Evolutionary conservation across 208 protist species (phyloP), one percentile per base, ranked within the genome.

Genomic region (Leptomonas seymouri): DNA sequence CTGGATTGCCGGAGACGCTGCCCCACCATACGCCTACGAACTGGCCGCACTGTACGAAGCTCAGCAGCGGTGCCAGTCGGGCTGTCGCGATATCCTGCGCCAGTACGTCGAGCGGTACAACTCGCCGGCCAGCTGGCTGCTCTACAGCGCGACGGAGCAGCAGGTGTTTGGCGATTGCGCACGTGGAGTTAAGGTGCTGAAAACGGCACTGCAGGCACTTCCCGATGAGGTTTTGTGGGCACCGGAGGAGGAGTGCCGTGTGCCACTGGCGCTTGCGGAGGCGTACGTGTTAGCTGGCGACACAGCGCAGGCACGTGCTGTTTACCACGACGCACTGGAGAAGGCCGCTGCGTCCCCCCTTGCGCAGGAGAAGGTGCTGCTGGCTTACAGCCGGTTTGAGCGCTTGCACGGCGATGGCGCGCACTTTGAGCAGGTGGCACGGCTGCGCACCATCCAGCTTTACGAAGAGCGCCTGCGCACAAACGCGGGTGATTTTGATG

Each of bases 11-110:
- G 68, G 60, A 2, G 74, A 85, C 12, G 66, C 74, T 14, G 70
- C 80, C 8, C 87, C 88, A 21, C 46, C 23, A 12, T 92, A 73
- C 66, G 97, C 97, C 9, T 99, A 96, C 90, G 86, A 95, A 57
- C 74, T 97, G 14, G 98, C 93, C 74, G 91, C 96, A 16, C 94
- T 98, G 31, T 92, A 98, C 61, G 98, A 99, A 83, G 72, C 74
- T 3, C 71, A 79, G 67, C 57, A 76, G 39, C 69, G 74, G 8
- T 70, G 74, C 5, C 58, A 68, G 25, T 72, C 82, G 9, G 78
- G 65, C 3, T 90, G 84, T 65, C 75, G 91, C 11, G 79, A 84
- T 21, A 55, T 93, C 16, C 39, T 94, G 48, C 81, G 84, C 9
- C 78, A 81, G 44, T 96, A 92, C 64, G 86, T 97, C 16, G 81